phyloP scores from a whole-genome alignment of 2,329 filamentous ascomycete genomes.

The Alternaria gaisen region DNA sequence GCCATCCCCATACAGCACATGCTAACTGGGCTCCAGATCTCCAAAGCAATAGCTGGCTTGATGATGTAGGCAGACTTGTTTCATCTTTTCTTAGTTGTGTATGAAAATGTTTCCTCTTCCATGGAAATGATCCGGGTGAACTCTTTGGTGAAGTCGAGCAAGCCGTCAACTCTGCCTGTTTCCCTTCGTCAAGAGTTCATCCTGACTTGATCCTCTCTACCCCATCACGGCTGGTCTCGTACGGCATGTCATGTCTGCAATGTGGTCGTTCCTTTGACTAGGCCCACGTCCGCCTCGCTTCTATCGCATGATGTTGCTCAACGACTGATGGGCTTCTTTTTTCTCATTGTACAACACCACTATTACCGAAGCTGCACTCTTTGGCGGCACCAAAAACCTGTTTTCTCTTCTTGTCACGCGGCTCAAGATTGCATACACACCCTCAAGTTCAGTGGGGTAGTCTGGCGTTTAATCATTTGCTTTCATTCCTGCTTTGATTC shows the following conservation, averaged over 20 bases:
- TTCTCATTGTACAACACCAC: slow-evolving; percentile 30
- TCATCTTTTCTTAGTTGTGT: slow-evolving; percentile 34
- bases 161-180: not conserved
- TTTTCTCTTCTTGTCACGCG: slow-evolving; percentile 7
- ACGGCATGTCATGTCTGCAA: slow-evolving; percentile 18
- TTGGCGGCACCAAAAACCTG: slow-evolving; percentile 17
- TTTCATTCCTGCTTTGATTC: not conserved
- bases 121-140: slow-evolving; percentile 25
- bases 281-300: slow-evolving; percentile 42
- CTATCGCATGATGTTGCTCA: slow-evolving; percentile 4
- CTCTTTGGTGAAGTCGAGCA: slow-evolving; percentile 35
- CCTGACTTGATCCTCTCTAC: slow-evolving; percentile 5
- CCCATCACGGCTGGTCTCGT: slow-evolving; percentile 25
- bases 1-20: not conserved
- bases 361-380: slow-evolving; percentile 15
- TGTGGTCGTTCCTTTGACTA: slow-evolving; percentile 49
- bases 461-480: slow-evolving; percentile 7
- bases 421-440: slow-evolving; percentile 5
- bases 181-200: slow-evolving; percentile 30
- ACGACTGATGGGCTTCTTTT: slow-evolving; percentile 11
- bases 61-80: slow-evolving; percentile 3
- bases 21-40: slow-evolving; percentile 42
- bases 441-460: not conserved
- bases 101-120: slow-evolving; percentile 38
- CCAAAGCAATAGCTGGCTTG: slow-evolving; percentile 43